A percentile compares a stretch with the other conserved stretches of the same genome.
Evolutionary conservation across 192 early-diverging fungal genomes (phyloP).

Genomic region (Linnemannia hyalina): DNA sequence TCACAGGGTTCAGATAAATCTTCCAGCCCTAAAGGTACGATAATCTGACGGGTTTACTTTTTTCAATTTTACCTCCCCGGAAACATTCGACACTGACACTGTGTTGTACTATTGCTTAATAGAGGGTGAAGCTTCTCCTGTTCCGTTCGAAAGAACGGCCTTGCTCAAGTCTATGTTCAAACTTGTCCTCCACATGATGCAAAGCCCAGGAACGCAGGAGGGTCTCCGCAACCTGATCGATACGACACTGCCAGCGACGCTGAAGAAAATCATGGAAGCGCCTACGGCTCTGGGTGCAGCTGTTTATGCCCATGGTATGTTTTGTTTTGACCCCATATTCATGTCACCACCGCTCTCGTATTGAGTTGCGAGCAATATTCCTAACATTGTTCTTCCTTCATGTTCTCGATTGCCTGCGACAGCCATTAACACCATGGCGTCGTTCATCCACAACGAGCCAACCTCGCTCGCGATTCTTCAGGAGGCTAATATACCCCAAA

Average conservation of each 20-base stretch:
- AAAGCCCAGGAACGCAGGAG: slow-evolving; percentile 89
- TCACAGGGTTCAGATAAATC: slow-evolving; percentile 53
- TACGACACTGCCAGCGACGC: slow-evolving; percentile 80
- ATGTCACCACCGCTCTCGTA: too few relatives aligned
- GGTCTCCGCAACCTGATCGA: slow-evolving; percentile 96
- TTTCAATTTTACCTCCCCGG: not conserved
- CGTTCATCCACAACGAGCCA: slow-evolving; percentile 98
- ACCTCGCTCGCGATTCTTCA: slow-evolving; percentile 96
- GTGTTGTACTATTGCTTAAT: slow-evolving; percentile 3
- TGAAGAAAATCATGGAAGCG: slow-evolving; percentile 80
- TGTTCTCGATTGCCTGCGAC: slow-evolving; percentile 63
- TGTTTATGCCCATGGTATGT: slow-evolving; percentile 83
- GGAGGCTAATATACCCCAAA: slow-evolving; percentile 88
- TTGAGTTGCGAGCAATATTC: not conserved
- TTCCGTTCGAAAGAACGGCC: slow-evolving; percentile 80
- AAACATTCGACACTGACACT: not conserved
- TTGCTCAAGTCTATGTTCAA: slow-evolving; percentile 92
- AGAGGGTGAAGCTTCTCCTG: slow-evolving; percentile 39
- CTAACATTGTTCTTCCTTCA: slow-evolving; percentile 21
- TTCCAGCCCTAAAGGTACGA: slow-evolving; percentile 19
- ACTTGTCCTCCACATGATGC: slow-evolving; percentile 93
- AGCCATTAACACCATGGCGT: slow-evolving; percentile 93
- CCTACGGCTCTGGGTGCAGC: slow-evolving; percentile 84
- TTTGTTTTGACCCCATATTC: not conserved
- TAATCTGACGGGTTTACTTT: not conserved